Percentiles rank a stretch among this genome's conserved stretches.
Evolutionary conservation across 208 protist species (phyloP).

Genomic region (Trypanosoma avium): DNA sequence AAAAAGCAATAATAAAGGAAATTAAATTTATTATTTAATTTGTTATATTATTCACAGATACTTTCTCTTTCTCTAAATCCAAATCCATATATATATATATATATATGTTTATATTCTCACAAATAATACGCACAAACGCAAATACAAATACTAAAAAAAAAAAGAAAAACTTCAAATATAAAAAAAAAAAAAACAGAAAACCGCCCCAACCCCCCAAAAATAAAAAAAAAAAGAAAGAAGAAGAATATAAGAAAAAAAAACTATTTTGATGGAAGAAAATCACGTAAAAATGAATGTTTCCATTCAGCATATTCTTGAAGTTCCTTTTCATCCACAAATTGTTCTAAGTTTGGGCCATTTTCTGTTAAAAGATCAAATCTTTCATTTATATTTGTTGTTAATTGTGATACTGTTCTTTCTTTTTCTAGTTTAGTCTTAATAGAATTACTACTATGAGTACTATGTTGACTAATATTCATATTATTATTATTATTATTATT

Average conservation of each 20-base stretch:
- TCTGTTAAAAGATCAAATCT: no score
- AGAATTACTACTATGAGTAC: no score
- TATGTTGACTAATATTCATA: neutral
- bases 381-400: no score
- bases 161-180: no score
- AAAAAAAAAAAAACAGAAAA: no score
- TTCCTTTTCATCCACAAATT: constrained; percentile 12
- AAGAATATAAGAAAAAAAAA: no score
- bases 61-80: neutral
- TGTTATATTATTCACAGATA: neutral
- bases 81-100: neutral
- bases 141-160: no score
- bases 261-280: constrained; percentile 14
- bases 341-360: no score
- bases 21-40: constrained; percentile 13
- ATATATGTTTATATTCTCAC: no score
- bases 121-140: no score
- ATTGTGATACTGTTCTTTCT: neutral
- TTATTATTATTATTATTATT: constrained; percentile 6
- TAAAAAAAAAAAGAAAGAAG: neutral
- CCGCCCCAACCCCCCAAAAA: no score
- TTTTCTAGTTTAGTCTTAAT: no score
- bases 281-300: constrained; percentile 14
- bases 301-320: constrained; percentile 17
- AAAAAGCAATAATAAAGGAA: constrained; percentile 6